phyloP scores from a whole-genome alignment of 1,284 basidiomycete genomes.

The Sanghuangporus sanghuang region DNA sequence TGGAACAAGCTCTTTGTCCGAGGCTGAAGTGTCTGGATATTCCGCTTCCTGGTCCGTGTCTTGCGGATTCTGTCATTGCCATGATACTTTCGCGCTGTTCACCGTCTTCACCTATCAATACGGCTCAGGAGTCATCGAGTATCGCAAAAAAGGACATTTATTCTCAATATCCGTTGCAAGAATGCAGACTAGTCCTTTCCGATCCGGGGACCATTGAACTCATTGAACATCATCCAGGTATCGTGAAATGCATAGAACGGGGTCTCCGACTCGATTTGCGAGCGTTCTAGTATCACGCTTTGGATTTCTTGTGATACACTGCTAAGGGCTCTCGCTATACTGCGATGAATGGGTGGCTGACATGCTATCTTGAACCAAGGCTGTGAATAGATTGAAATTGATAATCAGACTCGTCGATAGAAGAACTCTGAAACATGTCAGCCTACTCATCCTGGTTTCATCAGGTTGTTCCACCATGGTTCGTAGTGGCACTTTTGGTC shows the following conservation, averaged over 20 bases:
- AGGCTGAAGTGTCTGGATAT: not conserved
- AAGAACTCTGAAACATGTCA: not conserved
- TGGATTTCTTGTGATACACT: no score
- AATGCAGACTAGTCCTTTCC: not conserved
- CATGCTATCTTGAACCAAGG: not conserved
- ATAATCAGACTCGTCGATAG: not conserved
- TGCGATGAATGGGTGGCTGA: not conserved
- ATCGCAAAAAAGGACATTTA: not conserved
- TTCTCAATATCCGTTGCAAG: not conserved
- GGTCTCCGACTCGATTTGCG: not conserved
- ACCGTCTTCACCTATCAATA: not conserved
- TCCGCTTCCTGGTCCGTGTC: not conserved
- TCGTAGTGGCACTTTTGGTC: not conserved
- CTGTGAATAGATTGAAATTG: not conserved
- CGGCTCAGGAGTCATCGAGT: not conserved
- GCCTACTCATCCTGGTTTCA: not conserved
- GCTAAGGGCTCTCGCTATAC: no score
- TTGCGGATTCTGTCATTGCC: not conserved
- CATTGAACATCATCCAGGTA: not conserved
- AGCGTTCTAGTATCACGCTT: not conserved
- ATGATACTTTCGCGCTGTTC: conserved; percentile 1
- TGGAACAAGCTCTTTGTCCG: not conserved
- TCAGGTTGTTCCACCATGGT: not conserved
- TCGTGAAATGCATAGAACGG: not conserved
- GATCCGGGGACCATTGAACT: not conserved